Percentiles rank a stretch among this genome's conserved stretches.
Evolutionary conservation across 225 moss, liverwort and hornwort species (phyloP).

Genomic region (Pseudisothecium myosuroides): DNA sequence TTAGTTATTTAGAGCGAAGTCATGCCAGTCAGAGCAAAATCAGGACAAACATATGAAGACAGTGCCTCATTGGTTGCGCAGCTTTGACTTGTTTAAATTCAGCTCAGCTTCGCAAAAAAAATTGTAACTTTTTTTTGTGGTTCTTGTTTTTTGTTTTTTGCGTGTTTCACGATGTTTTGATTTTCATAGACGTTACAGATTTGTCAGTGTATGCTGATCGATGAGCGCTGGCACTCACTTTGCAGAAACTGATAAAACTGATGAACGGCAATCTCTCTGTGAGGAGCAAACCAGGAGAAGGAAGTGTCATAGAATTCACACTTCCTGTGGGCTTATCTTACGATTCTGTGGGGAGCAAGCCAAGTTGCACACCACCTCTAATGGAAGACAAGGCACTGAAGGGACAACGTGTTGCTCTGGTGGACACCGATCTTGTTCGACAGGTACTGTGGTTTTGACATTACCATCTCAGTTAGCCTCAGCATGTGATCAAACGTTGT

Average conservation of each 20-base stretch:
- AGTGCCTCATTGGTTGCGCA: neutral
- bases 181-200: neutral
- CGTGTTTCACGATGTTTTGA: neutral
- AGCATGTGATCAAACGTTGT: neutral
- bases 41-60: neutral
- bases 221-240: neutral
- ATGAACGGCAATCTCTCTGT: constrained; percentile 72
- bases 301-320: constrained; percentile 80
- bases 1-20: neutral
- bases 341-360: constrained; percentile 28
- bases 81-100: neutral
- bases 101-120: neutral
- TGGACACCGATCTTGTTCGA: constrained; percentile 62
- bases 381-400: constrained; percentile 45
- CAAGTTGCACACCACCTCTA: neutral
- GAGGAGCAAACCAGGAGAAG: constrained; percentile 60
- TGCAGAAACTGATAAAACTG: constrained; percentile 85
- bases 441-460: constrained; percentile 28
- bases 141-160: neutral
- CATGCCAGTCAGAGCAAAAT: neutral
- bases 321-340: constrained; percentile 21
- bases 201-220: neutral
- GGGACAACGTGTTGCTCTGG: constrained; percentile 41
- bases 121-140: neutral
- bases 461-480: neutral